Percentiles rank a stretch among this genome's conserved stretches.
Evolutionary conservation across 768 basidiomycete genomes (phyloP).

Genomic region (Tubosaeta sp.): DNA sequence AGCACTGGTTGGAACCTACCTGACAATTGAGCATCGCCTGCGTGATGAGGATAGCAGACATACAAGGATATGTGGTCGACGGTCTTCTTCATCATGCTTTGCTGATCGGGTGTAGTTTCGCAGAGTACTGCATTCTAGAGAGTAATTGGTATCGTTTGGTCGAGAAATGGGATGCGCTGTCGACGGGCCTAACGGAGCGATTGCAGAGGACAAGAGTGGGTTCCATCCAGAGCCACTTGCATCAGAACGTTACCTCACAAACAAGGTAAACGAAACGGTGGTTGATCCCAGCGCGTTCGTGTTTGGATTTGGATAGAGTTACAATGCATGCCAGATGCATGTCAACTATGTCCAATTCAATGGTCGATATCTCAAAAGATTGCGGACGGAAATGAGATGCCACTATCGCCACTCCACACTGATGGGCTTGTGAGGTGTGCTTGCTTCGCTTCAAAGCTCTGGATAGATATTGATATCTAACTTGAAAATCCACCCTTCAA

Average conservation of each 20-base stretch:
- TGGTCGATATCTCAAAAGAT: conserved; percentile 6
- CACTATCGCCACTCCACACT: neutral
- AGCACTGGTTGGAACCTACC: too few relatives aligned
- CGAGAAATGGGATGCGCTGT: neutral
- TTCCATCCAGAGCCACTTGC: conserved; percentile 13
- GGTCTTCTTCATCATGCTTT: neutral
- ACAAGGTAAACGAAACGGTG: conserved; percentile 5
- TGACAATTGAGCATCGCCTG: conserved; percentile 10
- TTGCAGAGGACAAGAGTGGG: conserved; percentile 16
- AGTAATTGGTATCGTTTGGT: neutral
- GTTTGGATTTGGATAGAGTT: conserved; percentile 16
- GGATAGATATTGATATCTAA: neutral
- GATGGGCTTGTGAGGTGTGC: conserved; percentile 11
- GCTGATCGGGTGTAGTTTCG: neutral
- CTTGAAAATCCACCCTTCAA: conserved; percentile 11
- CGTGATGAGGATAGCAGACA: conserved; percentile 3
- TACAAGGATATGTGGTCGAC: conserved; percentile 4
- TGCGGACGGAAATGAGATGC: conserved; percentile 7
- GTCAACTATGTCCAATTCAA: neutral
- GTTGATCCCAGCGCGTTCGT: conserved; percentile 8
- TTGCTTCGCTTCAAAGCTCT: neutral
- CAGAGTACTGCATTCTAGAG: conserved; percentile 11
- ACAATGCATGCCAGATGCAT: neutral
- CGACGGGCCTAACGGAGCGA: conserved; percentile 6
- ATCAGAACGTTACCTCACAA: conserved; percentile 11